Conservation (phyloP, 225 moss, liverwort and hornwort genomes). For the Neckera pumila region DNA sequence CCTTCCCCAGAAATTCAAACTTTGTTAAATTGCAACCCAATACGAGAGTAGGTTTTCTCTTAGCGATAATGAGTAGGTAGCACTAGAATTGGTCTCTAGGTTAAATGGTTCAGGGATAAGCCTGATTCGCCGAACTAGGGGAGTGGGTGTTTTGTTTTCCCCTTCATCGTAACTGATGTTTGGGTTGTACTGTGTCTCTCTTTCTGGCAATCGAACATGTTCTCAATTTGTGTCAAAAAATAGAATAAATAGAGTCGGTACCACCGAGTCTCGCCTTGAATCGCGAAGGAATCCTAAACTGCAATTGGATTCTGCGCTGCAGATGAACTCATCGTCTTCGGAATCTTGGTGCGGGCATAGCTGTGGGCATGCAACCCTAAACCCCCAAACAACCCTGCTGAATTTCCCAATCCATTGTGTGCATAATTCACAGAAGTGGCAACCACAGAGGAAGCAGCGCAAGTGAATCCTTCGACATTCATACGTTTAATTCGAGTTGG, state of each 20-base stretch:
- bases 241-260: not conserved
- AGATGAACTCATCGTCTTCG: not conserved
- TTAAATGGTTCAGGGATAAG: not conserved
- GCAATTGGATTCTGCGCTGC: not conserved
- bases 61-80: not conserved
- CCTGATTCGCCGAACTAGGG: too few relatives aligned
- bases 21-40: not conserved
- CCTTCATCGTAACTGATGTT: not conserved
- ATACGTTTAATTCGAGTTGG: not conserved
- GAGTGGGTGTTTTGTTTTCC: not conserved
- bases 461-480: not conserved
- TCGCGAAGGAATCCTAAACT: not conserved
- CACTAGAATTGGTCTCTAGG: not conserved
- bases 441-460: not conserved
- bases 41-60: not conserved
- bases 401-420: not conserved
- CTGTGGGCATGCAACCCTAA: not conserved
- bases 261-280: not conserved
- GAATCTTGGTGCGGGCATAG: not conserved
- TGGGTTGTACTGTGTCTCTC: not conserved
- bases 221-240: too few relatives aligned
- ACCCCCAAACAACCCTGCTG: not conserved
- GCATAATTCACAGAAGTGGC: not conserved
- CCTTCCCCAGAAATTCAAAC: not conserved
- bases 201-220: not conserved